phyloP scores from a whole-genome alignment of 148 eudicot species.

The Persicaria maculosa region DNA sequence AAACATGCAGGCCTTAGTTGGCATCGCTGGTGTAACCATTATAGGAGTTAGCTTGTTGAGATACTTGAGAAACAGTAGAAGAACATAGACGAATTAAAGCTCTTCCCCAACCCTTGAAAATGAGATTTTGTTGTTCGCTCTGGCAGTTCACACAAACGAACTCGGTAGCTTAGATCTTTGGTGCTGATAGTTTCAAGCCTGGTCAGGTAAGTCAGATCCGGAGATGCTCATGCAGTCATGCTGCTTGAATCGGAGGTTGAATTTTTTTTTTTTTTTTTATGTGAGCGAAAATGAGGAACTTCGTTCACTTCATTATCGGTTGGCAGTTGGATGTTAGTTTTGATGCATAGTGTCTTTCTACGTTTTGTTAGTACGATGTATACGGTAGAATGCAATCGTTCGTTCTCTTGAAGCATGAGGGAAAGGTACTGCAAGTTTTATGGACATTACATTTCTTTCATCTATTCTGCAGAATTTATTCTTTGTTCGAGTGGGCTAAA shows the following conservation, averaged over 20 bases:
- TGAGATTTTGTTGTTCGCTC: background rate
- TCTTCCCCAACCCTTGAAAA: background rate
- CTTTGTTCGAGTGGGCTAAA: background rate
- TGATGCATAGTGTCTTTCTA: background rate
- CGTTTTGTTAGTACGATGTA: background rate
- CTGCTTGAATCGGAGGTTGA: background rate
- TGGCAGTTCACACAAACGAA: background rate
- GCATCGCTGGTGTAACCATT: constrained; percentile 60
- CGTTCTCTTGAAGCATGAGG: background rate
- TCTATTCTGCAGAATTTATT: background rate
- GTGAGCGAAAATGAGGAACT: background rate
- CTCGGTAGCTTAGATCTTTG: background rate
- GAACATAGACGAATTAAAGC: background rate
- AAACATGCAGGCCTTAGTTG: constrained; percentile 42
- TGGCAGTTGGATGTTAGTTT: background rate
- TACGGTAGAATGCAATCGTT: background rate
- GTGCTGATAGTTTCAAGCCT: background rate
- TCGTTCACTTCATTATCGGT: background rate
- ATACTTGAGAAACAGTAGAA: constrained; percentile 30
- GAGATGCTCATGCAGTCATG: background rate
- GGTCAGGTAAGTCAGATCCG: background rate
- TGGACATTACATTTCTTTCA: background rate
- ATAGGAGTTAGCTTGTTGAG: constrained; percentile 56
- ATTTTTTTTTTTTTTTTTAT: background rate
- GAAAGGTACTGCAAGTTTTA: background rate